Evolutionary conservation across 164 flowering plant genomes (phyloP).

Genomic region (Liriodendron chinense): DNA sequence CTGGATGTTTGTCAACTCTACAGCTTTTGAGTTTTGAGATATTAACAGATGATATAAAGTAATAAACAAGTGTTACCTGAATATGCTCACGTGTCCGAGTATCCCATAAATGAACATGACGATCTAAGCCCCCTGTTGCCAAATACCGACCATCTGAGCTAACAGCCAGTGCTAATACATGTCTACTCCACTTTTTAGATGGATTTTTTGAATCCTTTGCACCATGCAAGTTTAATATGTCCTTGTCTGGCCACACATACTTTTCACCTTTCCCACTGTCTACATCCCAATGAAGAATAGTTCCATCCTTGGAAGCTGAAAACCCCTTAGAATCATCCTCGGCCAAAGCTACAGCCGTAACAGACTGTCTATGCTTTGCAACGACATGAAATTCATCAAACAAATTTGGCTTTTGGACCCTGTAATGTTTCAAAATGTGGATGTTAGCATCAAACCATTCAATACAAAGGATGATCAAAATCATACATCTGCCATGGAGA

Average conservation of each 20-base stretch:
- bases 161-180: slow-evolving; percentile 64
- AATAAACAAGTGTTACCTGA: slow-evolving; percentile 43
- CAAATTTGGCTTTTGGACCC: slow-evolving; percentile 63
- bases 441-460: background rate
- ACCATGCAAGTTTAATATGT: slow-evolving; percentile 65
- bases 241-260: slow-evolving; percentile 76
- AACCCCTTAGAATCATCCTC: slow-evolving; percentile 80
- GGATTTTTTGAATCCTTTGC: slow-evolving; percentile 62
- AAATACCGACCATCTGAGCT: slow-evolving; percentile 93
- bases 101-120: slow-evolving; percentile 97
- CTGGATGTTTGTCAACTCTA: background rate
- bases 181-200: slow-evolving; percentile 63
- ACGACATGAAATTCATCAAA: slow-evolving; percentile 48
- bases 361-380: slow-evolving; percentile 73
- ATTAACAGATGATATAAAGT: background rate
- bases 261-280: slow-evolving; percentile 69
- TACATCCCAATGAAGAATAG: slow-evolving; percentile 84
- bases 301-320: slow-evolving; percentile 96
- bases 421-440: slow-evolving; percentile 14
- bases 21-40: background rate
- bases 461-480: background rate
- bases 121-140: slow-evolving; percentile 91
- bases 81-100: slow-evolving; percentile 77
- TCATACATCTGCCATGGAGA: background rate
- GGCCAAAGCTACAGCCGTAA: slow-evolving; percentile 76